Base-by-base conservation (phyloP, 2,329 filamentous ascomycete species). In the Neopestalotiopsis sp. region DNA sequence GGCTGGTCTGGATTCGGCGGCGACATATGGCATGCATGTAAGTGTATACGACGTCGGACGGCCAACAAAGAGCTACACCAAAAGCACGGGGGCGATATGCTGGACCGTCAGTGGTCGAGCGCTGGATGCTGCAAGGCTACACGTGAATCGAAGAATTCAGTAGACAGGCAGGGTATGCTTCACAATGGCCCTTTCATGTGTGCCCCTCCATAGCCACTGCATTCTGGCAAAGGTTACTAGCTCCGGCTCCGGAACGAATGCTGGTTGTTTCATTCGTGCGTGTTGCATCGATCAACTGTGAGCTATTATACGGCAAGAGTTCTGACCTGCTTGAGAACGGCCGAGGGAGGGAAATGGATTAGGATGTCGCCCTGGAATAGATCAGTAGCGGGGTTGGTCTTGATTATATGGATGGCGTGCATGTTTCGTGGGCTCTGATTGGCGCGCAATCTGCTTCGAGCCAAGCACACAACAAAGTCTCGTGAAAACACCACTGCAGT, bases 41-140 rank as follows among this genome's bases (percentile, higher is more conserved):
- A 30, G 32, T 40, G 32, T 34, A 30, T 34, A 32, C n/a, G 40
- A 45, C 24, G 24, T 28, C 24, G 24, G 24, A 28, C 40, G 42
- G 17, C 61, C 61, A 64, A 64, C 61, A 6, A 38, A 45, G 32
- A n/a, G 9, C n/a, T 49, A 17, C 10, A 14, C 38, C 10, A 53
- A 53, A n/a, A 34, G 38, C 61, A 64, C 61, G 61, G 42, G 61
- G 61, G 61, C 40, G 20, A 12, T 20, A 49, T 64, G 14, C 38
- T 49, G 20, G 40, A 28, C 17, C 13, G n/a, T 64, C 30, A 64
- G 61, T 64, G 61, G 61, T 28, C 61, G 42, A 45, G 40, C 17
- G 17, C 12, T 5, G 12, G 40, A 49, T 49, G 38, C 20, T 64
- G 61, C 30, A 61, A 61, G 59, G 32, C 40, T 45, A 17, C 34